A percentile compares a stretch with the other conserved stretches of the same genome.
phyloP scores from a whole-genome alignment of 2,329 filamentous ascomycete genomes.

The Cladosporium oxysporum region DNA sequence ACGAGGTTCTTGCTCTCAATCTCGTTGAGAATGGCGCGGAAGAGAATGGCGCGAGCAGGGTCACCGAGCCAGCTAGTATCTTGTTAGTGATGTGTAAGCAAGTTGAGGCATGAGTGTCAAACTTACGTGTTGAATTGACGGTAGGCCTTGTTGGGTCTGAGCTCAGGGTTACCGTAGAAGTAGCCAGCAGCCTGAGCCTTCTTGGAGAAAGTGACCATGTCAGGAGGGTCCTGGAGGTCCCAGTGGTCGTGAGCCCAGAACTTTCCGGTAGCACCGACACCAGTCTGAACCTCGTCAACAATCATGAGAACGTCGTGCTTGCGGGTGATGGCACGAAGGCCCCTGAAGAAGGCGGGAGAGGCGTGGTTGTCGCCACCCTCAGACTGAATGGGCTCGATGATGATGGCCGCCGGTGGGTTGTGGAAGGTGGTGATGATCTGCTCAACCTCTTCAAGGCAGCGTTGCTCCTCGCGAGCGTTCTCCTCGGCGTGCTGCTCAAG shows the following conservation, averaged over 20 bases:
- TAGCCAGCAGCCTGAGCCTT: constrained; percentile 93
- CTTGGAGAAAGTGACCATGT: constrained; percentile 95
- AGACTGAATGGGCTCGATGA: constrained; percentile 89
- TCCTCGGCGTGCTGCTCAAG: constrained; percentile 76
- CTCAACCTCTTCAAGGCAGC: constrained; percentile 81
- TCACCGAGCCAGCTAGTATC: constrained; percentile 77
- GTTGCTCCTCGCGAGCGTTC: constrained; percentile 79
- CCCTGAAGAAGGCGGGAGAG: constrained; percentile 81
- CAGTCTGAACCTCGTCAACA: constrained; percentile 92
- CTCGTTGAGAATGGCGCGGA: constrained; percentile 82
- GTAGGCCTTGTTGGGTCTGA: constrained; percentile 90
- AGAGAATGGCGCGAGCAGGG: constrained; percentile 79
- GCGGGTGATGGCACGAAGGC: constrained; percentile 75
- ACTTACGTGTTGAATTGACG: constrained; percentile 83
- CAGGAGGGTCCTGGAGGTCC: constrained; percentile 74
- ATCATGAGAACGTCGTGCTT: constrained; percentile 80
- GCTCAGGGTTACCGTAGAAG: constrained; percentile 78
- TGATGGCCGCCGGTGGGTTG: constrained; percentile 75
- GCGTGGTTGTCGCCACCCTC: constrained; percentile 96
- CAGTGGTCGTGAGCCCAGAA: constrained; percentile 99
- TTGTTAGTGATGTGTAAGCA: constrained; percentile 15
- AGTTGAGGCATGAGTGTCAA: background rate
- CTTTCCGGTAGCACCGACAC: constrained; percentile 86
- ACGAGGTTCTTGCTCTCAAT: constrained; percentile 77
- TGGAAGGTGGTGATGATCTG: constrained; percentile 76